Conservation (phyloP, 2,329 filamentous ascomycete genomes). For the Cephalotrichum gorgonifer region DNA sequence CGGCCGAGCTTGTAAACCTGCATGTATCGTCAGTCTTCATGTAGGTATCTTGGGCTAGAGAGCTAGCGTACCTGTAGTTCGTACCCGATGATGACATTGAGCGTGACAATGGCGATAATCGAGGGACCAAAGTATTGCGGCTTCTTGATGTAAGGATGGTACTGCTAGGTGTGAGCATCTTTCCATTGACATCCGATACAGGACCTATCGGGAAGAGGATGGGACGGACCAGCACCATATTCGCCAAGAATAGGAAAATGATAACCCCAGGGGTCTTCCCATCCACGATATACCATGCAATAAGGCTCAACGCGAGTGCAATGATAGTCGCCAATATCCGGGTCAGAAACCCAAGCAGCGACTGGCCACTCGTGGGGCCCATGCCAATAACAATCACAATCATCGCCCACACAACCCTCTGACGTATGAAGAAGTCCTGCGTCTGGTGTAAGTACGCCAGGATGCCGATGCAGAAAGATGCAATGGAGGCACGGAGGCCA, state of each 20-base stretch:
- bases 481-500: neutral
- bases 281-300: constrained; percentile 2
- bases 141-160: constrained; percentile 5
- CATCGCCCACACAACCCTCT: constrained; percentile 2
- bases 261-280: neutral
- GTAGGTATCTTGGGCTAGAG: neutral
- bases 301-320: neutral
- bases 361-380: constrained; percentile 3
- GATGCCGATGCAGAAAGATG: constrained; percentile 2
- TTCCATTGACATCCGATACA: neutral
- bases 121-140: constrained; percentile 4
- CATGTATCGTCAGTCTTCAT: neutral
- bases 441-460: neutral
- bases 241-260: constrained; percentile 1
- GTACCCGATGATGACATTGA: constrained; percentile 8
- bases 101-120: constrained; percentile 3
- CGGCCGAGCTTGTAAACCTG: constrained; percentile 2
- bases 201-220: neutral
- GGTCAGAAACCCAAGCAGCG: constrained; percentile 1
- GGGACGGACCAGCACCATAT: neutral
- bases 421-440: constrained; percentile 2
- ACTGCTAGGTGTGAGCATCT: neutral
- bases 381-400: constrained; percentile 2
- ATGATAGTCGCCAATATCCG: neutral
- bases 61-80: neutral